Percentiles rank a stretch among this genome's conserved stretches.
Conservation (phyloP, 805 yeast species). For the Wickerhamomyces rabaulensis region DNA sequence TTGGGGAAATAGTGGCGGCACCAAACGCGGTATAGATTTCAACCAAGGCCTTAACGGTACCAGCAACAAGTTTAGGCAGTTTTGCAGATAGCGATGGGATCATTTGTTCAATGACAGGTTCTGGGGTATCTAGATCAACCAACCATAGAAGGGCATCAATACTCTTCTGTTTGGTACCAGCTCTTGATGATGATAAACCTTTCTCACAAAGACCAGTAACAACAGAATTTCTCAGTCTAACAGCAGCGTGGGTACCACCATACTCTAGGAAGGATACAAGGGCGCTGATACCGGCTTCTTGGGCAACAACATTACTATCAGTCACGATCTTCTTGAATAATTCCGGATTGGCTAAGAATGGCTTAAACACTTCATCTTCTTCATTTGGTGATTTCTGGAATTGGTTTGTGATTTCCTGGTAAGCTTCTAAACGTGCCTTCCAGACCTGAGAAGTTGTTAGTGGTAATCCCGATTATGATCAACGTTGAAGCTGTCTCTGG, state of each 20-base stretch:
- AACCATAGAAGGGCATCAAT: constrained; percentile 56
- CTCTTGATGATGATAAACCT: constrained; percentile 69
- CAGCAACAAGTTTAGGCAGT: constrained; percentile 75
- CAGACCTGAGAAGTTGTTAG: constrained; percentile 35
- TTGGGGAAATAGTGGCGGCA: constrained; percentile 53
- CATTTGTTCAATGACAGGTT: constrained; percentile 60
- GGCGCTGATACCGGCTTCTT: constrained; percentile 69
- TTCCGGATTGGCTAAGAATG: constrained; percentile 48
- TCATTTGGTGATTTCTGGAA: constrained; percentile 53
- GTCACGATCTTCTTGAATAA: constrained; percentile 52
- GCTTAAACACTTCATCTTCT: constrained; percentile 49
- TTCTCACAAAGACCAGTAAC: constrained; percentile 67
- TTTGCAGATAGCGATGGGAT: constrained; percentile 56
- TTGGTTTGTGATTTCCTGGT: constrained; percentile 53
- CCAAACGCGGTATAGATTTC: constrained; percentile 55
- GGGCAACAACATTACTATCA: constrained; percentile 88
- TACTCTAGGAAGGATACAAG: constrained; percentile 48
- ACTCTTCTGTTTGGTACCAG: constrained; percentile 65
- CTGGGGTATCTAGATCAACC: constrained; percentile 63
- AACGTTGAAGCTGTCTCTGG: neutral
- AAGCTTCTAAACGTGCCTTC: constrained; percentile 83
- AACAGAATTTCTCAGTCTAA: constrained; percentile 36
- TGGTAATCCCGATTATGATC: no score
- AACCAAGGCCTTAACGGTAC: constrained; percentile 50
- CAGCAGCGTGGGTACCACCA: constrained; percentile 43